Conservation (phyloP, 176 grass and related monocot genomes). For the Echinochloa phyllopogon region DNA sequence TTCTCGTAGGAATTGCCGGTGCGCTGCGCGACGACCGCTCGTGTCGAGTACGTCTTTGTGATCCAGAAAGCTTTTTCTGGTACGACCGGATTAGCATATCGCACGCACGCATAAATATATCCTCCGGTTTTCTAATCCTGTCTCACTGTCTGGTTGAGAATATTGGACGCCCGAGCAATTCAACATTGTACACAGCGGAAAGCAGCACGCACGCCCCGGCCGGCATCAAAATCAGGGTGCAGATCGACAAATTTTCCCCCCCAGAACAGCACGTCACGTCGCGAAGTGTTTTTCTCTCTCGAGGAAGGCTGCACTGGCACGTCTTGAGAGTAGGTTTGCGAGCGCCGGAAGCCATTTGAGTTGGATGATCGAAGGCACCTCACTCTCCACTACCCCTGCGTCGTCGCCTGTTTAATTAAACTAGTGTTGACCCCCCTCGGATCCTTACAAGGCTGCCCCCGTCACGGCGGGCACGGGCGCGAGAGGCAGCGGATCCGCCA, state of each 20-base stretch:
- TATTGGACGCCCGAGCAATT: background rate
- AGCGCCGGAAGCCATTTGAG: background rate
- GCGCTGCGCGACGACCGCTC: background rate
- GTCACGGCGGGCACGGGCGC: conserved; percentile 24
- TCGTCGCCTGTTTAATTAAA: conserved; percentile 37
- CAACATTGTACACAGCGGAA: background rate
- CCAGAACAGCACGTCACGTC: background rate
- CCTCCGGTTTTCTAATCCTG: background rate
- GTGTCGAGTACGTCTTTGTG: background rate
- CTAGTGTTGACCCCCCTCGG: conserved; percentile 55
- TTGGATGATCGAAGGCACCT: conserved; percentile 6
- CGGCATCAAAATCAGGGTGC: conserved; percentile 17
- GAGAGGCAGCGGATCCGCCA: conserved; percentile 34
- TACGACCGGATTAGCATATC: background rate
- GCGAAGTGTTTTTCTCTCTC: background rate
- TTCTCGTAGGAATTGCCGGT: background rate
- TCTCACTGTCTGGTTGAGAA: conserved; percentile 46
- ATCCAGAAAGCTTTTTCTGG: conserved; percentile 12
- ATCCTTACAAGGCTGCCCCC: conserved; percentile 56
- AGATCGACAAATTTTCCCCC: background rate
- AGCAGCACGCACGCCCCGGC: background rate
- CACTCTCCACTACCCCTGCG: too few relatives aligned
- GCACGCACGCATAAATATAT: background rate
- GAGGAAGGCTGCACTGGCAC: background rate
- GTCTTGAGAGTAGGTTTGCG: background rate